These are phyloP conservation scores for Allium fistulosum DNA, from an alignment of 106 monocot genomes.

Conservation along the genomic window DNA sequence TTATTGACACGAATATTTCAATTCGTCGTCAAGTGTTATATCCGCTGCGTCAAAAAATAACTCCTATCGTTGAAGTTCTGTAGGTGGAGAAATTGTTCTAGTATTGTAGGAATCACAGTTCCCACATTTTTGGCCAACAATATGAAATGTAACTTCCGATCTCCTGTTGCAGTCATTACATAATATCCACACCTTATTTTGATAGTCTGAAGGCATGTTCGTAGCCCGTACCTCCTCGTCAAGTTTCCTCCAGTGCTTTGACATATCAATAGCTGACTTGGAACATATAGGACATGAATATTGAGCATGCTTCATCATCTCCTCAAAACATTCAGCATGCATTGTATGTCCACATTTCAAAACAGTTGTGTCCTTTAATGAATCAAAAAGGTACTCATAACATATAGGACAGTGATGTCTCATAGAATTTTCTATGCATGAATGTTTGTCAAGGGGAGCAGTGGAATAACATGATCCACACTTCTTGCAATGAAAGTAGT, in stretches of 20 bases:
- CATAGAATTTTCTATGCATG: conserved; percentile 91
- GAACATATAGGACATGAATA: conserved; percentile 74
- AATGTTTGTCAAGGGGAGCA: conserved; percentile 46
- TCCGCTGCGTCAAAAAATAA: too few relatives aligned
- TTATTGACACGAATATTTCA: too few relatives aligned
- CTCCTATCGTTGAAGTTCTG: conserved; percentile 9
- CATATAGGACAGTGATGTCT: conserved; percentile 81
- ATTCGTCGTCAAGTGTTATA: too few relatives aligned
- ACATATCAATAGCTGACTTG: conserved; percentile 64
- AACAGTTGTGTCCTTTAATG: conserved; percentile 64
- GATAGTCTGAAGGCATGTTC: conserved; percentile 77
- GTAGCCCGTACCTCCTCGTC: conserved; percentile 79
- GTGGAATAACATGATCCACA: conserved; percentile 80
- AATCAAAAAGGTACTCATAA: conserved; percentile 94
- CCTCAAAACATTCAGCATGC: conserved; percentile 53
- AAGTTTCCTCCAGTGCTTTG: conserved; percentile 38
- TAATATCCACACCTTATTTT: conserved; percentile 74
- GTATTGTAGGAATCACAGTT: conserved; percentile 51
- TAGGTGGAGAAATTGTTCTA: conserved; percentile 20
- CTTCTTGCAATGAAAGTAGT: conserved; percentile 81
- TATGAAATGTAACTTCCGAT: conserved; percentile 52
- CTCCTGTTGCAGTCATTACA: conserved; percentile 85
- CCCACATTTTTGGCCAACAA: conserved; percentile 44
- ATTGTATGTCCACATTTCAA: conserved; percentile 88
- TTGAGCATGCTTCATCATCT: conserved; percentile 70